Conservation (phyloP, 2,329 filamentous ascomycete species). For the Zasmidium citrigriseum region DNA sequence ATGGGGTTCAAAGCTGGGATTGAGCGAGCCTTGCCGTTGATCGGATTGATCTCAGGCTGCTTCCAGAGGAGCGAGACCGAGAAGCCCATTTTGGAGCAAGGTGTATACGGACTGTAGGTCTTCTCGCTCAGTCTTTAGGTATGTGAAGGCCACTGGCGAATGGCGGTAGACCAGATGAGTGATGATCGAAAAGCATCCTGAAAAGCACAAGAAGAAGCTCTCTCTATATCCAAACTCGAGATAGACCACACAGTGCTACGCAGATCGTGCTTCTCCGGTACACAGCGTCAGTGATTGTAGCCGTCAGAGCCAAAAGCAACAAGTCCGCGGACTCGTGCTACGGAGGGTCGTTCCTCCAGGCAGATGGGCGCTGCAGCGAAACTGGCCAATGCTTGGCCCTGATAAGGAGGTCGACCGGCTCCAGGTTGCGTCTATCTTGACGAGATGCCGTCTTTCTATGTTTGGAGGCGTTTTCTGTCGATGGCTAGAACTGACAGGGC, state of each 20-base stretch:
- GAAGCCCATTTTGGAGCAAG: constrained; percentile 19
- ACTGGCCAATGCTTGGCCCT: constrained; percentile 11
- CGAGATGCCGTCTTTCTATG: not conserved
- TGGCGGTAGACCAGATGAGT: not conserved
- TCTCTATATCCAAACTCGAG: constrained; percentile 8
- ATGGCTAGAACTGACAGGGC: not conserved
- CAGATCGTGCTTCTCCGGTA: constrained; percentile 8
- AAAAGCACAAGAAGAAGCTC: not conserved
- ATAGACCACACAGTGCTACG: not conserved
- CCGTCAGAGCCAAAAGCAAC: not conserved
- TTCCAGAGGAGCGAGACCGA: constrained; percentile 39
- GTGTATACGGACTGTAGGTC: not conserved
- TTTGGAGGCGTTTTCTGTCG: not conserved
- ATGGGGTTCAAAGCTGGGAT: constrained; percentile 78
- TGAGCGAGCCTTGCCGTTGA: constrained; percentile 79
- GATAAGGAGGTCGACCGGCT: constrained; percentile 2
- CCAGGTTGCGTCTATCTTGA: not conserved
- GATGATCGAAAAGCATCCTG: not conserved
- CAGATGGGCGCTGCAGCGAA: not conserved
- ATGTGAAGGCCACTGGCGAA: not conserved
- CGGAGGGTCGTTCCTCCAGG: not conserved
- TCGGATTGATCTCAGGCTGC: constrained; percentile 75
- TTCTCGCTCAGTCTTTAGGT: not conserved
- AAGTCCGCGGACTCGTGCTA: constrained; percentile 9
- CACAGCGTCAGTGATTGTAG: not conserved